Conservation (phyloP, 106 monocot genomes). For the Posidonia australis region DNA sequence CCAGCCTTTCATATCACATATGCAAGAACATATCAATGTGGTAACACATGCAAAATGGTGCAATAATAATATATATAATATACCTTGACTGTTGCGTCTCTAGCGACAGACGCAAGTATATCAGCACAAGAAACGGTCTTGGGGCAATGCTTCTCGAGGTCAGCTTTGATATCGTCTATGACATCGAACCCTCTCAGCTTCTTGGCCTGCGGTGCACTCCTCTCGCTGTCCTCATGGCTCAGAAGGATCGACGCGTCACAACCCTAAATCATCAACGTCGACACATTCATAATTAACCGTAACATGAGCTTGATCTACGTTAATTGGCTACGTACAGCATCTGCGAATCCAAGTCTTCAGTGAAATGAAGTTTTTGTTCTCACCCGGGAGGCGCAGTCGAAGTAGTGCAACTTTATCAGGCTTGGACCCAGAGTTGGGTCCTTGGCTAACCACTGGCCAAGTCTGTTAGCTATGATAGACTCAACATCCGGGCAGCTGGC, state of each 20-base stretch:
- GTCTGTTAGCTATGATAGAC: conserved; percentile 35
- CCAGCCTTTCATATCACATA: conserved; percentile 31
- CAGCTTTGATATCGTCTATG: conserved; percentile 51
- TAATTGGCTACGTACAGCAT: no score
- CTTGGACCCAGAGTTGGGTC: conserved; percentile 41
- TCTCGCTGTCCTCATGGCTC: conserved; percentile 38
- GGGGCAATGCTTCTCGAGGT: conserved; percentile 41
- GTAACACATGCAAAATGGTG: no score
- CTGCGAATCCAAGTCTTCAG: no score
- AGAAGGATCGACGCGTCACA: conserved; percentile 59
- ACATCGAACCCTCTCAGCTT: conserved; percentile 55
- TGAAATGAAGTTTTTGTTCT: not conserved
- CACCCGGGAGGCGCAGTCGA: conserved; percentile 62
- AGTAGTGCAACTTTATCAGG: conserved; percentile 50
- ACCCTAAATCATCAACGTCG: conserved; percentile 28
- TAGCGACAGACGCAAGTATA: conserved; percentile 35
- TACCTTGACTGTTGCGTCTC: conserved; percentile 43
- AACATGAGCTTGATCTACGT: not conserved
- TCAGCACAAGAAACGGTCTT: conserved; percentile 52
- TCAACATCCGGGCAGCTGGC: conserved; percentile 49
- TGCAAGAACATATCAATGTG: no score
- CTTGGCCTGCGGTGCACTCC: conserved; percentile 24
- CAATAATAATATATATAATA: no score
- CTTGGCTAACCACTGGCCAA: conserved; percentile 29
- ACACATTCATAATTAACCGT: not conserved